Evolutionary conservation across 495 filamentous ascomycete species (phyloP), one percentile per base, ranked within the genome.

Genomic region (Patellaria atrata): DNA sequence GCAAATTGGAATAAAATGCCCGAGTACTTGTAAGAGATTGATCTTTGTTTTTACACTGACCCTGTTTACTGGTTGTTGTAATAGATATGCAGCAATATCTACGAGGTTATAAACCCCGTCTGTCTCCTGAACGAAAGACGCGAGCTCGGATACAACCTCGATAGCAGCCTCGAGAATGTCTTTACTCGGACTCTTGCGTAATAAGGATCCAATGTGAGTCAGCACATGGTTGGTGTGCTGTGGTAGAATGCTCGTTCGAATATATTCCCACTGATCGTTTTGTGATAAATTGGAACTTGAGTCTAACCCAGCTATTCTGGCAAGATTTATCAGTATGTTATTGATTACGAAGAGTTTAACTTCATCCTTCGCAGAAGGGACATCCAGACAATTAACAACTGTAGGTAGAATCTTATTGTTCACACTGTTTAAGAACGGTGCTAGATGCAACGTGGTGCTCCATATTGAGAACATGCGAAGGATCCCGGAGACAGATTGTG

Each of bases 1-100:
- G 37, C 65, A 71, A 1, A 80, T 52, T 10, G 73, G 73, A 22
- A 86, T 61, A 50, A 92, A 83, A 45, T 79, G 72, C 44, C 84
- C 66, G 12, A 92, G 48, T 27, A 78, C 78, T 21, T 70, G 61
- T 35, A 97, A 56, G 14, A 94, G 61, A 16, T 77, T 75, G 14
- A 75, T 73, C 57, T 97, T 97, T 2, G 76, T 80, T 55, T 71
- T 82, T 1, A 82, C 79, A 39, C 66, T 82, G 22, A 97, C 82
- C 41, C 75, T 67, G 29, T 77, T 72, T 11, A 75, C 66, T 12
- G 89, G 85, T 47, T 94, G 83, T 31, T 77, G 71, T 10, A 97
- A 69, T 19, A 97, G 67, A 56, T 79, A 87, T 5, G 73, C 70
- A 0, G 74, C 75, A 30, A 85, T 80, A 30, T 73, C 72, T 19